Percentiles rank a stretch among this genome's conserved stretches.
phyloP scores from a whole-genome alignment of 257 asterid species.

The Plectranthus barbatus region DNA sequence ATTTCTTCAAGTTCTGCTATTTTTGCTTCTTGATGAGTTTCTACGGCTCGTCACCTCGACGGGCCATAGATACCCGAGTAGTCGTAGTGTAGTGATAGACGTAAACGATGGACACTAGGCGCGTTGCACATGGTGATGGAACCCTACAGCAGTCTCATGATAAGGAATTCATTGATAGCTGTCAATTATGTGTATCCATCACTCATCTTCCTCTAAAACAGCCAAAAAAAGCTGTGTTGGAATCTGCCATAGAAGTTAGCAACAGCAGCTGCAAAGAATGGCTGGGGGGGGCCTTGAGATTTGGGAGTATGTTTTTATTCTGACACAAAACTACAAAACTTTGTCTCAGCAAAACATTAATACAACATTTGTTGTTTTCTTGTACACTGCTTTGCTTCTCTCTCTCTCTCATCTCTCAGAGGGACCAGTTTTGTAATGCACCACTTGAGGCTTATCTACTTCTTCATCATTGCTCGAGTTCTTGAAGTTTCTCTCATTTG shows the following conservation, averaged over 20 bases:
- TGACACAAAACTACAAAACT: slow-evolving; percentile 22
- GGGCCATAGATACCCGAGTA: neutral
- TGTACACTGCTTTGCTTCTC: neutral
- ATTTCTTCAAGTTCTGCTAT: neutral
- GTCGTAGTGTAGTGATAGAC: neutral
- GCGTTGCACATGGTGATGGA: neutral
- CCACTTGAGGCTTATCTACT: slow-evolving; percentile 12
- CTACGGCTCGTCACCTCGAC: no score
- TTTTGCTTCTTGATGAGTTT: no score
- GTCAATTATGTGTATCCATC: slow-evolving; percentile 13
- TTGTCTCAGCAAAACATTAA: no score
- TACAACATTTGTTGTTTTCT: slow-evolving; percentile 22
- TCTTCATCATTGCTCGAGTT: slow-evolving; percentile 13
- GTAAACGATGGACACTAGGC: neutral
- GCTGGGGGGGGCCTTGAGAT: slow-evolving; percentile 18
- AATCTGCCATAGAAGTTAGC: slow-evolving; percentile 38
- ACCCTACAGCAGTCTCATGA: neutral
- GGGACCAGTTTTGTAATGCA: slow-evolving; percentile 30
- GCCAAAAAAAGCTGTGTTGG: slow-evolving; percentile 11
- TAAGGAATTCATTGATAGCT: neutral
- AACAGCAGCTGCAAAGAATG: slow-evolving; percentile 19
- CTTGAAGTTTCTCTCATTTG: neutral
- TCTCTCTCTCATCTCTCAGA: no score
- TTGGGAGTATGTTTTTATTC: slow-evolving; percentile 10
- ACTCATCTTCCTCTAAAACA: neutral